phyloP scores from a whole-genome alignment of 257 asterid species.

The Linaria vulgaris region DNA sequence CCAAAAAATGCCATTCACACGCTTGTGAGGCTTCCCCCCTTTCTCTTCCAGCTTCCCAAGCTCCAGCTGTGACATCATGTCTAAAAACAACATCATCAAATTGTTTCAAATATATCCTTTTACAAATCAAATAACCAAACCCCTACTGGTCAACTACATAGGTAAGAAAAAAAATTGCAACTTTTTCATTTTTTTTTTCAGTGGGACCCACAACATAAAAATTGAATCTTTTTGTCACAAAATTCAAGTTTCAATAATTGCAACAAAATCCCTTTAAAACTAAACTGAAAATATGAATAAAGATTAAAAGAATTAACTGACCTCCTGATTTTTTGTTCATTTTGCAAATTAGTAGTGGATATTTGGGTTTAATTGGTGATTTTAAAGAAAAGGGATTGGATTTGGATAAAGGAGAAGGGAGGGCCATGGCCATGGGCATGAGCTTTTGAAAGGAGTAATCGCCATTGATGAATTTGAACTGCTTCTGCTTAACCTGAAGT shows the following conservation, averaged over 20 bases:
- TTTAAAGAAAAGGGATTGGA: slow-evolving; percentile 18
- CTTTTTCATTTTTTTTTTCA: background rate
- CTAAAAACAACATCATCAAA: slow-evolving; percentile 57
- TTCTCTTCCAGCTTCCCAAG: slow-evolving; percentile 58
- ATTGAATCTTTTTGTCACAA: background rate
- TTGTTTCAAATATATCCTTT: slow-evolving; percentile 23
- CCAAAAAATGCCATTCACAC: slow-evolving; percentile 85
- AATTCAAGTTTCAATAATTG: background rate
- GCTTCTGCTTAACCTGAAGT: slow-evolving; percentile 32
- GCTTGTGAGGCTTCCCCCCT: slow-evolving; percentile 61
- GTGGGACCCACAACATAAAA: background rate
- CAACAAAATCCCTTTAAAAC: background rate
- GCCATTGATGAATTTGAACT: slow-evolving; percentile 23
- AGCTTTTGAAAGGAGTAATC: slow-evolving; percentile 20
- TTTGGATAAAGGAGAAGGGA: slow-evolving; percentile 22
- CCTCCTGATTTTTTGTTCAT: slow-evolving; percentile 46
- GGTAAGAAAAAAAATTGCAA: too few relatives aligned
- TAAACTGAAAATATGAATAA: background rate
- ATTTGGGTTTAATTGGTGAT: slow-evolving; percentile 22
- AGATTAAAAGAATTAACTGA: slow-evolving; percentile 20
- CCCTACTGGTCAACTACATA: slow-evolving; percentile 5
- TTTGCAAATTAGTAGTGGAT: slow-evolving; percentile 35
- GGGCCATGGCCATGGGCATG: slow-evolving; percentile 24
- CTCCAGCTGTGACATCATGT: slow-evolving; percentile 82
- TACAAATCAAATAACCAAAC: slow-evolving; percentile 9